Percentiles rank a stretch among this genome's conserved stretches.
Conservation (phyloP, 1,284 basidiomycete genomes). For the Boletus sp. region DNA sequence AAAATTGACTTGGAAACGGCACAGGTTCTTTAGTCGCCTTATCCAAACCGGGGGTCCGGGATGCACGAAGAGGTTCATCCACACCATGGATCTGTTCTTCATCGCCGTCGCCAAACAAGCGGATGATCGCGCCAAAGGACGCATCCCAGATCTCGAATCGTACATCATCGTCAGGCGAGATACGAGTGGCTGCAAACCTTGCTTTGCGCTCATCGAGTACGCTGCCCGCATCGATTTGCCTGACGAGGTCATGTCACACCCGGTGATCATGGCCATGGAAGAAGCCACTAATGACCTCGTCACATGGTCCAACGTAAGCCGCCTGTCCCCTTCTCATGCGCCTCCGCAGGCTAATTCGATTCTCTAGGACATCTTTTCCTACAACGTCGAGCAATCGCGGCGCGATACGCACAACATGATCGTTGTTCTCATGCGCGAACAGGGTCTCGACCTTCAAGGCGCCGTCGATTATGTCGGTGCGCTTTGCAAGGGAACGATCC, state of each 20-base stretch:
- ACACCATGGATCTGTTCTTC: constrained; percentile 52
- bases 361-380: constrained; percentile 56
- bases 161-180: constrained; percentile 57
- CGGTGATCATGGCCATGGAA: constrained; percentile 47
- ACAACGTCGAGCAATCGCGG: constrained; percentile 57
- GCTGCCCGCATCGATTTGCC: constrained; percentile 53
- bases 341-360: constrained; percentile 6
- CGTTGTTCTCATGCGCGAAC: constrained; percentile 51
- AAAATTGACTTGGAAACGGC: constrained; percentile 3
- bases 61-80: constrained; percentile 53
- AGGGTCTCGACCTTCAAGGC: constrained; percentile 44
- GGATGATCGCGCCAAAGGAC: constrained; percentile 44
- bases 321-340: not conserved
- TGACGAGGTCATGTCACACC: constrained; percentile 50
- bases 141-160: constrained; percentile 51
- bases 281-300: constrained; percentile 55
- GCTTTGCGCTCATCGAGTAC: constrained; percentile 59
- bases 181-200: constrained; percentile 56
- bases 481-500: constrained; percentile 46
- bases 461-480: constrained; percentile 53
- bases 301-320: constrained; percentile 55
- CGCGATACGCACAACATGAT: constrained; percentile 59
- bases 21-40: constrained; percentile 51
- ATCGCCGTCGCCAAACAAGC: constrained; percentile 51
- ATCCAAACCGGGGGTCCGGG: constrained; percentile 47